A percentile compares a stretch with the other conserved stretches of the same genome.
phyloP scores from a whole-genome alignment of 768 basidiomycete genomes.

The Myochromella boudieri region DNA sequence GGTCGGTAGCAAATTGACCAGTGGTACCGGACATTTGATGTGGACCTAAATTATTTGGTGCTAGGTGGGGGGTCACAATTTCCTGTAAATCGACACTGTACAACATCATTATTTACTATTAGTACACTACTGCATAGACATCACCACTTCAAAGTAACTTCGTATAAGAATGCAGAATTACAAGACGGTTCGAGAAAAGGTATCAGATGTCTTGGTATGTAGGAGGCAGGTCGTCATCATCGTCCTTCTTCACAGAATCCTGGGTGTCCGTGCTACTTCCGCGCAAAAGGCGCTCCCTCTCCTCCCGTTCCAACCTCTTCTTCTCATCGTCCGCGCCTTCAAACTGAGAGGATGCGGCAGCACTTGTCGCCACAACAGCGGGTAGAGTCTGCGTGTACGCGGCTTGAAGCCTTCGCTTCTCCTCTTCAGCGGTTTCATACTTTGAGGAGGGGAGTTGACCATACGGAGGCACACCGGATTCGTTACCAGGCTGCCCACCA shows the following conservation, averaged over 20 bases:
- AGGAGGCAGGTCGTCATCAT: constrained; percentile 49
- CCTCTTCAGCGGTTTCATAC: constrained; percentile 59
- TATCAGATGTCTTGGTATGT: constrained; percentile 39
- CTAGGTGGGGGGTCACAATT: too few relatives aligned
- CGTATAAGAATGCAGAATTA: constrained; percentile 2
- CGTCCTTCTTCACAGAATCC: constrained; percentile 22
- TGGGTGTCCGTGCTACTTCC: constrained; percentile 12
- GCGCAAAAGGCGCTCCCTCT: constrained; percentile 53
- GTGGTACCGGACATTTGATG: too few relatives aligned
- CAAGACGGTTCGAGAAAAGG: neutral
- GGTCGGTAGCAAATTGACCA: too few relatives aligned
- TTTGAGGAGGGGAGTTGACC: constrained; percentile 24
- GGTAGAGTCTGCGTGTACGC: constrained; percentile 32
- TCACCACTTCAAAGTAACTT: constrained; percentile 1
- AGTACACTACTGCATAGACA: too few relatives aligned
- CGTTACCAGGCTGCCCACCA: constrained; percentile 22
- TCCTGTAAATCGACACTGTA: too few relatives aligned
- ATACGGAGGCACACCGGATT: constrained; percentile 25
- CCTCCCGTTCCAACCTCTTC: constrained; percentile 62
- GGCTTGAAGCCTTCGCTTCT: constrained; percentile 58
- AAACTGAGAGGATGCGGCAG: constrained; percentile 18
- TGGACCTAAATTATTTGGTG: too few relatives aligned
- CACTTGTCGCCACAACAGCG: constrained; percentile 4
- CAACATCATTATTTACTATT: too few relatives aligned
- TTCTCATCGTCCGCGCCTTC: constrained; percentile 68